Base-by-base conservation (phyloP, 2,329 filamentous ascomycete genomes). In the Colletotrichum somersetense region DNA sequence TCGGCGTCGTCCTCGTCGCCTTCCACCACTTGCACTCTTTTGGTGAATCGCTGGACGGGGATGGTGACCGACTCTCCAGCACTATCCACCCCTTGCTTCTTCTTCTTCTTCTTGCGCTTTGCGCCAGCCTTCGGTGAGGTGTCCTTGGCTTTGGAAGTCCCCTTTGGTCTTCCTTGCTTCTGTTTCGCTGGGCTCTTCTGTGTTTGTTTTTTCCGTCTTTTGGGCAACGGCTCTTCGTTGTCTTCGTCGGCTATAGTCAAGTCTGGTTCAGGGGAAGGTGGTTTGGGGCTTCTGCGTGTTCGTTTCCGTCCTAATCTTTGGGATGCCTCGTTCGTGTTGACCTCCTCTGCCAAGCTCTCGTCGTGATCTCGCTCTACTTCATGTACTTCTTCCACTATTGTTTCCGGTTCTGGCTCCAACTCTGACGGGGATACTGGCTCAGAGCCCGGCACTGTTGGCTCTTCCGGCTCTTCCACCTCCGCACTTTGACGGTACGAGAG, bases 1-100 rank as follows among this genome's bases (percentile, higher is more conserved):
- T 89, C 83, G 3, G 80, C 79, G 26, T 83, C 81, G 11, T 79
- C 79, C 3, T 79, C 79, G 3, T 85, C 84, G 50, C 83, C 81
- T 5, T 84, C 82, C 16, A 80, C 81, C 23, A 77, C 79, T 4
- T 79, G 79, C n/a, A 77, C 79, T 42, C 82, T 82, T 63, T 83
- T 83, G n/a, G 87, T 88, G 75, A 91, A 89, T 16, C 90, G 85
- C 77, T 91, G 89, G 0, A 91, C 87, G 1, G 84, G 87, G n/a
- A 92, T 85, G 18, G 46, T 7, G 89, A 86, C 55, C 91, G 81
- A 2, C 79, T 78, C 6, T 20, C 38, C 59, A 33, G 40, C 12
- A 6, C n/a, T 46, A 12, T 74, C 71, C 16, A 53, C 10, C 48
- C 68, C 48, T 20, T 67, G 63, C 55, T 77, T 78, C 30, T 3